Evolutionary conservation across 2,329 filamentous ascomycete genomes (phyloP), one percentile per base, ranked within the genome.

Genomic region (Thielaviopsis musarum): DNA sequence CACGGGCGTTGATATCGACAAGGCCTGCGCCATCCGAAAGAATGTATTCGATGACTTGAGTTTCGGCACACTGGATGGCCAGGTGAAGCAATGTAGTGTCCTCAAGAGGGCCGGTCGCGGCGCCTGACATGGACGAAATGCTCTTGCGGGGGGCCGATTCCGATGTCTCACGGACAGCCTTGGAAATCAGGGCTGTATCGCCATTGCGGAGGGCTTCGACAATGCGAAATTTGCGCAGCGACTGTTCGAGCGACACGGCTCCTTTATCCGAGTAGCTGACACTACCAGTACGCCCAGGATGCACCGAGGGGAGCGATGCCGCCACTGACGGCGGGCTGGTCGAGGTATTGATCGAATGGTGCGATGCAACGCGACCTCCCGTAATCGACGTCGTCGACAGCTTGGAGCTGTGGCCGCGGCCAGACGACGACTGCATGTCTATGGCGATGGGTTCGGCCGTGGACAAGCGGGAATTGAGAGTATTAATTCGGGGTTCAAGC

Each of bases 61-160:
- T 80, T 69, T 97, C 93, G 56, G 93, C 91, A 71, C 91, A 97
- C 72, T 98, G 93, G 52, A 97, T 89, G 26, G 93, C 91, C 49
- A 98, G 77, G 70, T 98, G 91, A 45, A 98, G 77, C 51, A 97
- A 85, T 1, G 88, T 93, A 0, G 91, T 96, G 59, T 94, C 91
- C 61, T 91, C 86, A 28, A 90, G 69, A 38, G 60, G 60, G 60
- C 75, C 67, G 64, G 69, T 71, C 64, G 70, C 66, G 62, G 71
- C 66, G 63, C 73, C 69, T 61, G 74, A 70, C 65, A 79, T 65
- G 64, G 80, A 78, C 65, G 79, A 79, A 61, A 77, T 77, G 76
- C 77, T 85, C 65, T 72, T 73, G 70, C 81, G 73, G 56, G 77
- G 70, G 54, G 74, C 73, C 62, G 71, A 71, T 58, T 81, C 75